Evolutionary conservation across 345 rosid genomes (phyloP).

Genomic region (Eucalyptus tenuipes): DNA sequence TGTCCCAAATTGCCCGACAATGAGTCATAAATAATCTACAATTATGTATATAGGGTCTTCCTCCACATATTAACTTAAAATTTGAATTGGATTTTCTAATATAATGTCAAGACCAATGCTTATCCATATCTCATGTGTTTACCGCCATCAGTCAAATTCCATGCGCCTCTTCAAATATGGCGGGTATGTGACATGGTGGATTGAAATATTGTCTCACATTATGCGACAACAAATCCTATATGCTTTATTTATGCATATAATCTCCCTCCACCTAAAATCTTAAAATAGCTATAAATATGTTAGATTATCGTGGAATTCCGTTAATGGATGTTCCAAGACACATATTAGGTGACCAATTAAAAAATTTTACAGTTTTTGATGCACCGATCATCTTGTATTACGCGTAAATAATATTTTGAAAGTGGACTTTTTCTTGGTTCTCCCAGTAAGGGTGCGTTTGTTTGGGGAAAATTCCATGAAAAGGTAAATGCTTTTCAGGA

Average conservation of each 20-base stretch:
- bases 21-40: too few relatives aligned
- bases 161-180: fast-evolving
- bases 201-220: too few relatives aligned
- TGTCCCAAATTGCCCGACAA: too few relatives aligned
- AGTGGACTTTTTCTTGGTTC: neutral
- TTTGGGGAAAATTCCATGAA: fast-evolving
- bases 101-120: too few relatives aligned
- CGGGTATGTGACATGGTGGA: fast-evolving
- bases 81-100: too few relatives aligned
- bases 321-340: neutral
- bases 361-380: neutral
- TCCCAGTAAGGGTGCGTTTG: too few relatives aligned
- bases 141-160: too few relatives aligned
- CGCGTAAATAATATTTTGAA: fast-evolving
- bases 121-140: too few relatives aligned
- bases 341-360: neutral
- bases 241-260: too few relatives aligned
- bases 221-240: fast-evolving
- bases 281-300: neutral
- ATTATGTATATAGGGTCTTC: too few relatives aligned
- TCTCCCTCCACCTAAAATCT: neutral
- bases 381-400: fast-evolving
- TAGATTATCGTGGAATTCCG: fast-evolving
- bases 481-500: too few relatives aligned
- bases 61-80: too few relatives aligned